Evolutionary conservation across 225 moss, liverwort and hornwort species (phyloP), one percentile per base, ranked within the genome.

Genomic region (Polytrichum commune): DNA sequence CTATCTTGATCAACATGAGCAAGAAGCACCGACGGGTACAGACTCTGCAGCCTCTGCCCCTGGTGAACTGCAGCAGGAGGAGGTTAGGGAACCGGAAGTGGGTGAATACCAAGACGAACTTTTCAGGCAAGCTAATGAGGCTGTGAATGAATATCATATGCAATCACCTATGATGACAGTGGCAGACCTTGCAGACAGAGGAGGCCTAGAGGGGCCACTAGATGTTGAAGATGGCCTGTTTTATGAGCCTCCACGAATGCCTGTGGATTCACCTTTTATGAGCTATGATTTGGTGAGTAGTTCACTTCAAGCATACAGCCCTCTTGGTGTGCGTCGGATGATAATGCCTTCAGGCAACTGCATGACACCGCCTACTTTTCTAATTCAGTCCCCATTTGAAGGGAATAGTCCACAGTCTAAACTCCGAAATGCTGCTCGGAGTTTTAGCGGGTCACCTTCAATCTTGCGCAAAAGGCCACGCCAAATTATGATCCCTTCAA

Each of bases 391-490:
- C 7, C 94, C 92, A 1, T 93, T 92, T 74, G 80, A 77, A 56
- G 88, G 88, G 10, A 90, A 83, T 32, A 98, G 97, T 29, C 97
- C 97, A 1, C 94, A 92, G 82, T 94, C 97, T 1, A 89, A 90
- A 56, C 73, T 98, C 27, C 91, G 97, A 54, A 98, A 85, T 63
- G 97, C 97, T 10, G 97, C 97, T 7, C 83, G 91, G 73, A 95
- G 92, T 69, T 98, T 98, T 24, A 95, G 84, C 29, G 94, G 97
- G 0, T 95, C 97, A 19, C 97, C 97, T 55, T 98, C 97, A n/a
- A 94, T 98, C 64, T 62, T 98, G 35, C 84, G 97, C 18, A 98
- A 98, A 18, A 78, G 97, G 67, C 94, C 91, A 4, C 94, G 94
- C 33, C 94, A 88, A 74, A 70, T 90, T 56, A 26, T 82, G 0